These are phyloP conservation scores for Vitis rupestris DNA, from an alignment of 164 flowering plant species.

Conservation along the genomic window DNA sequence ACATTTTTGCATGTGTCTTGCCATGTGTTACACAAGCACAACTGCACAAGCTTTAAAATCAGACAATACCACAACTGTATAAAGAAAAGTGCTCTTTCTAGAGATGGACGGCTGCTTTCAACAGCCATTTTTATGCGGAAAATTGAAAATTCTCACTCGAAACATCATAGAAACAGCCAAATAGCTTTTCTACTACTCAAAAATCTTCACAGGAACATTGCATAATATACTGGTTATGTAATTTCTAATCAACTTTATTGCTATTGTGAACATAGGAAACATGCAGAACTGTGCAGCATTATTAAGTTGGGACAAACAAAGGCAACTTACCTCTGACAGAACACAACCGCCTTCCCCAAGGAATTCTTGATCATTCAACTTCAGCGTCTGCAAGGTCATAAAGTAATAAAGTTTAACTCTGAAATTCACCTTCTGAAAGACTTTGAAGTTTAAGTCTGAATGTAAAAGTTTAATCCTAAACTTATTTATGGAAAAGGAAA, in stretches of 20 bases:
- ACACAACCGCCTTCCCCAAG: conserved; percentile 85
- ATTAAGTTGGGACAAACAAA: neutral
- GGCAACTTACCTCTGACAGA: conserved; percentile 67
- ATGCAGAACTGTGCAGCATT: no score
- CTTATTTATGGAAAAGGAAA: no score
- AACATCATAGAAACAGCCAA: neutral
- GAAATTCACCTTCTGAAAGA: neutral
- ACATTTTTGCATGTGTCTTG: no score
- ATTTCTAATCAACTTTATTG: no score
- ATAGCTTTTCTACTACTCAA: neutral
- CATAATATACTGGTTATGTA: no score
- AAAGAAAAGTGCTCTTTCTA: neutral
- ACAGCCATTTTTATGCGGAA: neutral
- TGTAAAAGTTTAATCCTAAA: no score
- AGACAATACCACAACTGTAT: neutral
- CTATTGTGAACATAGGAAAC: no score
- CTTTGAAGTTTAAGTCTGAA: no score
- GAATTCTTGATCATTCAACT: conserved; percentile 77
- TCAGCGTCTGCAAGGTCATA: conserved; percentile 48
- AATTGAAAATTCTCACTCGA: neutral
- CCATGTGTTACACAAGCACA: neutral
- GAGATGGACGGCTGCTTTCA: neutral
- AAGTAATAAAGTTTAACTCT: neutral
- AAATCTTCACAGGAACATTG: neutral
- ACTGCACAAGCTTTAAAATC: no score